Base-by-base conservation (phyloP, 495 filamentous ascomycete genomes). In the Penicillium tannophilum region DNA sequence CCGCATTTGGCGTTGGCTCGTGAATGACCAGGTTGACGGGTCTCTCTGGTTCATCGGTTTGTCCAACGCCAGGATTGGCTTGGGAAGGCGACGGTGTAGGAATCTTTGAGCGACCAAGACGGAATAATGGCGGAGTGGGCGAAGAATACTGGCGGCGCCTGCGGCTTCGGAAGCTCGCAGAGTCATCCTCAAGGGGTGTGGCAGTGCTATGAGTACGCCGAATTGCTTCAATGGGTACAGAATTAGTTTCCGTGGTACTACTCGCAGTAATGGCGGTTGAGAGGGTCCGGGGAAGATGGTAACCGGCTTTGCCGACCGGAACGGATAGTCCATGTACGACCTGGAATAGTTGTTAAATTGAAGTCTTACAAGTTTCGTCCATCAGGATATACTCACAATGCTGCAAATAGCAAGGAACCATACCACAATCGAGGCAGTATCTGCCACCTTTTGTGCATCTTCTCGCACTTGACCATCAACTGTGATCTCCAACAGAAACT, bases 391-490 rank as follows among this genome's bases (percentile, higher is more conserved):
- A 83, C 90, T 82, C 74, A 92, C 91, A 64, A 96, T 91, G 62
- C 90, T 94, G 71, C 90, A 92, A 35, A 93, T 84, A 19, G 86
- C 86, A 57, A 96, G 68, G 67, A 96, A 96, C 92, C 92, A 97
- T 8, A 96, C 84, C 0, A 96, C 84, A 8, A 95, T 77, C 16
- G 75, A 77, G 36, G 92, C 81, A 0, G 82, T 75, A 58, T 93
- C 89, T 33, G 73, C 75, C 10, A 94, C 73, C 17, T 77, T 70
- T 30, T 75, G 64, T 7, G 90, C 88, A 69, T 97, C 92, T 47
- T 75, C 79, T 31, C 91, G 82, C 19, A 84, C 72, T 31, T 80
- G 63, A 2, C 83, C 87, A 55, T 87, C 79, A 4, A 88, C 77
- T 9, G 74, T 80, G 52, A 90, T 75, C 5, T 73, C 56, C 6